Evolutionary conservation across 176 grass and related monocot genomes (phyloP), one percentile per base, ranked within the genome.

Genomic region (Cenchrus americanus): DNA sequence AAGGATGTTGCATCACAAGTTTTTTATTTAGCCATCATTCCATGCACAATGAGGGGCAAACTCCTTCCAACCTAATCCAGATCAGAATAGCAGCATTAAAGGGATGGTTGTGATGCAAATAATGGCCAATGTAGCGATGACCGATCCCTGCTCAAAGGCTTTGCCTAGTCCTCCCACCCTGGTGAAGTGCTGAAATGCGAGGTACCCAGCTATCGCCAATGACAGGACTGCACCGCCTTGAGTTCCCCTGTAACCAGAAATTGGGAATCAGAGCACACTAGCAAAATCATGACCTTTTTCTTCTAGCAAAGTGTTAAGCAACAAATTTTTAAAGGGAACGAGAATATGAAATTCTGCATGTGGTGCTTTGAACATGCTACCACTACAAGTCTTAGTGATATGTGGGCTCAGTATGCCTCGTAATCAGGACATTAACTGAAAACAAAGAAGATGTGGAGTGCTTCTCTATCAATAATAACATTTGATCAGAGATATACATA

Each of bases 121-220:
- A 85, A 99, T 55, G 78, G 85, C 93, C 41, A 94, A 88, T 27
- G 96, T 96, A 80, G 93, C 86, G n/a, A 99, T 58, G 26, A 96
- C 83, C 1, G 91, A 92, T 49, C 85, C 96, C 60, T 85, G 86
- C 26, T 94, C 87, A n/a, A 94, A 96, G 32, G 91, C 96, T 86
- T 55, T 99, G 75, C 70, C 60, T 46, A 94, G 50, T 66, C 87
- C 70, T 60, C 91, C 89, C 4, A 88, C 74, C 78, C 89, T 89
- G 51, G 93, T 95, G 73, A 96, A 92, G 73, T 99, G 96, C 65
- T 99, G 96, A 70, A 96, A 94, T 26, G 93, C 96, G 8, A 99
- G 85, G 50, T 83, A 96, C 6, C 37, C 87, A 0, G 96, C 87
- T 48, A 99, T 85, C 21, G 86, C 96, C 86, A 99, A 51, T 19